Percentiles rank a stretch among this genome's conserved stretches.
These are phyloP conservation scores for Cytospora schulzeri DNA, from an alignment of 2,329 filamentous ascomycete species.

Conservation along the genomic window DNA sequence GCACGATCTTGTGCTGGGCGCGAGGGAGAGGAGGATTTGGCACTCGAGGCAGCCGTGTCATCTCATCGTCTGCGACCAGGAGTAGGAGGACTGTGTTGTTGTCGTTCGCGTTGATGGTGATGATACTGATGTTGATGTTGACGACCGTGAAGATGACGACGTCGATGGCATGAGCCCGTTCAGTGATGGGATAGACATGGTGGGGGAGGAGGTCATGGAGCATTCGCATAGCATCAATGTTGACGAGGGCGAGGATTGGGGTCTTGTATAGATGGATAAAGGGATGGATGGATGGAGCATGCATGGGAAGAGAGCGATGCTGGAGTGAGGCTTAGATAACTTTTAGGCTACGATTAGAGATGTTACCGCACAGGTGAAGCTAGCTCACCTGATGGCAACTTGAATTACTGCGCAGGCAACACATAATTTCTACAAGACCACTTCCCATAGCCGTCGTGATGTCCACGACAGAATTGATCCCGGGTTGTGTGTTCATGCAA, in stretches of 20 bases:
- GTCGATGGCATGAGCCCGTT: not conserved
- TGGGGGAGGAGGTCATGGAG: not conserved
- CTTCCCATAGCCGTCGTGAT: not conserved
- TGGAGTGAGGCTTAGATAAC: not conserved
- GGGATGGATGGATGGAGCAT: not conserved
- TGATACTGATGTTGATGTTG: not conserved
- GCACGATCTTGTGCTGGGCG: conserved; percentile 60
- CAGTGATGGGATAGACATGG: not conserved
- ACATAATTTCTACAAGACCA: not conserved
- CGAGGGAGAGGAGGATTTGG: conserved; percentile 65
- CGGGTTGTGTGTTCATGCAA: not conserved
- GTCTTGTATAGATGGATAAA: conserved; percentile 11
- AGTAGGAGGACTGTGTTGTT: conserved; percentile 19
- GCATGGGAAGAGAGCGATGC: not conserved
- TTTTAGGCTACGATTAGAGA: not conserved
- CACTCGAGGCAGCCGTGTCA: conserved; percentile 61
- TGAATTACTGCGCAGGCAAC: not conserved
- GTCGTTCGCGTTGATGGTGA: not conserved
- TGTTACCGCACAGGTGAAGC: not conserved
- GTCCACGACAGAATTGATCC: not conserved
- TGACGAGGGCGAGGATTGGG: not conserved
- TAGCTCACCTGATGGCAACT: not conserved
- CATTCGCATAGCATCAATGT: too few species aligned
- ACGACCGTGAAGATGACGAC: not conserved
- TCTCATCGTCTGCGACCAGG: conserved; percentile 54